Conservation (phyloP, 2,329 filamentous ascomycete species). For the Fusarium sp. region DNA sequence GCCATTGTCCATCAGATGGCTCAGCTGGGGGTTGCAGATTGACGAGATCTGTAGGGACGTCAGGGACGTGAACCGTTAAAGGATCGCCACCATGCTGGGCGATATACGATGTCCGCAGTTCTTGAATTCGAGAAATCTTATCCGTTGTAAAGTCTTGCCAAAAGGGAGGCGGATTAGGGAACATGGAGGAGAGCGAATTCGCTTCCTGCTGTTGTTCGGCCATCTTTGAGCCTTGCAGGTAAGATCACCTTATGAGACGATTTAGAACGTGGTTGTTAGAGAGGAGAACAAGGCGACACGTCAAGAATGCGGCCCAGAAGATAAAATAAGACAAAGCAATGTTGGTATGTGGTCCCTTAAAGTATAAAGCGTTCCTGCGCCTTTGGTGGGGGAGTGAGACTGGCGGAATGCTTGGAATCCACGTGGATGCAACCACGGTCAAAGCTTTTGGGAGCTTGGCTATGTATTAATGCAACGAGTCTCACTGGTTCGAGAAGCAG, state of each 20-base stretch:
- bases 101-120: constrained; percentile 55
- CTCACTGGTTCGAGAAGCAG: neutral
- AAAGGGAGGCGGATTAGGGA: constrained; percentile 89
- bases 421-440: constrained; percentile 23
- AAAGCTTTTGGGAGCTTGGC: constrained; percentile 5
- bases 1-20: constrained; percentile 76
- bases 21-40: constrained; percentile 85
- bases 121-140: constrained; percentile 70
- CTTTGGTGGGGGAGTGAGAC: constrained; percentile 31
- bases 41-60: constrained; percentile 76
- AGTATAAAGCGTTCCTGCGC: constrained; percentile 7
- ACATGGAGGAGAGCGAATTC: constrained; percentile 70
- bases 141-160: constrained; percentile 87
- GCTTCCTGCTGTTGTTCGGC: constrained; percentile 64
- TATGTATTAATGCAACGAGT: neutral
- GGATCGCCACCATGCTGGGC: constrained; percentile 45
- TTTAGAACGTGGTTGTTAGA: neutral
- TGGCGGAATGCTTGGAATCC: constrained; percentile 21
- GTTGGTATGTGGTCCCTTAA: constrained; percentile 12
- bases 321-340: neutral
- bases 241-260: constrained; percentile 26
- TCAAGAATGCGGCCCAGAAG: neutral
- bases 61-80: constrained; percentile 51
- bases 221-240: constrained; percentile 58
- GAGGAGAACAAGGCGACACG: neutral